Base-by-base conservation (phyloP, 164 flowering plant species). In the Paratinospora sagittata region DNA sequence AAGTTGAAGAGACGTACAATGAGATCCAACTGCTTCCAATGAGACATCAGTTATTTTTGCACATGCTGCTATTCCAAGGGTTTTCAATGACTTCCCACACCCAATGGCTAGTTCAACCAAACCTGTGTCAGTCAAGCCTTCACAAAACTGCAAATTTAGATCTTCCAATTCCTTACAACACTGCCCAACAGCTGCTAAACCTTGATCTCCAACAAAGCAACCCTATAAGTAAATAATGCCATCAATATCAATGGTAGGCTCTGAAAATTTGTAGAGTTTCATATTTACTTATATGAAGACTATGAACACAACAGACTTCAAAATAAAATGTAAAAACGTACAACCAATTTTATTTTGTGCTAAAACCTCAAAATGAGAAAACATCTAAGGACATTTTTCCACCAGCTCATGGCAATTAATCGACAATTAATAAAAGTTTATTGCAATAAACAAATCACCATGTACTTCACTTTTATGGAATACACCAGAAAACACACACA, bases 141-240 rank as follows among this genome's bases (percentile, higher is more conserved):
- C 97, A 82, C 98, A 92, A 75, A 88, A 92, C 7, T 91, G 89
- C 84, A 94, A 81, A 77, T 90, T 92, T 77, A 94, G 76, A 57
- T 88, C 91, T 81, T 90, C 88, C 73, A 94, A 91, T 60, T 85
- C 86, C 76, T 86, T 85, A 70, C 97, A 94, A 77, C 75, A 84
- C 81, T 90, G 78, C 45, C 95, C 97, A 73, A 92, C 82, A 72
- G 91, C 88, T 63, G 82, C 87, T 72, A 94, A 76, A 69, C 97
- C 97, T 72, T 81, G 77, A 84, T 92, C 93, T 72, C 93, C 97
- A 75, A 89, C 80, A 78, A 88, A 90, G 79, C 97, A 94, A 34
- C 97, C 97, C 98, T 91, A 55, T 6, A 72, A 73, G 70, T 14
- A 63, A 30, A 67, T 68, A 49, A 61, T 24, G 34, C 7, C 4